A percentile compares a stretch with the other conserved stretches of the same genome.
These are phyloP conservation scores for Hansenula anomala DNA, from an alignment of 1,139 yeast genomes.

Conservation along the genomic window DNA sequence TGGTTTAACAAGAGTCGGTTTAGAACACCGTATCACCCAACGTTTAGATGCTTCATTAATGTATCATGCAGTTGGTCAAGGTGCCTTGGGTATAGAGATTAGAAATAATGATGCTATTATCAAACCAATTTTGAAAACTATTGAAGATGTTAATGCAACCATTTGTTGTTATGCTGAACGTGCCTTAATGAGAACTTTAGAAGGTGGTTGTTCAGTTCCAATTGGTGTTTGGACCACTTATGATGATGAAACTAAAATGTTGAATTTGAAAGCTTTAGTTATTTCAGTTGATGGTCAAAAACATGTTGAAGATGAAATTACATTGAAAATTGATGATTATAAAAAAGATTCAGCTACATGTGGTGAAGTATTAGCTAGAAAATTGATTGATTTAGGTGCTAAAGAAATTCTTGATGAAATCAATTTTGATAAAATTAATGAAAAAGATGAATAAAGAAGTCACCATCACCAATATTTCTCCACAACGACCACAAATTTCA, in stretches of 20 bases:
- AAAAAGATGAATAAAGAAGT: constrained; percentile 24
- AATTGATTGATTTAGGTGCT: constrained; percentile 73
- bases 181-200: constrained; percentile 77
- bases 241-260: constrained; percentile 36
- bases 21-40: constrained; percentile 65
- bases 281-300: constrained; percentile 80
- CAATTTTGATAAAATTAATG: constrained; percentile 57
- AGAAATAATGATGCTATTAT: constrained; percentile 61
- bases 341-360: constrained; percentile 63
- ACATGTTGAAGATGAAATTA: constrained; percentile 45
- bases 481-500: not conserved
- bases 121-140: constrained; percentile 51
- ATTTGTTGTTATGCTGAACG: constrained; percentile 89
- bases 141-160: constrained; percentile 66
- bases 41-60: constrained; percentile 74
- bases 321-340: constrained; percentile 21
- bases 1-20: constrained; percentile 71
- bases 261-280: constrained; percentile 65
- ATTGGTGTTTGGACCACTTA: constrained; percentile 78
- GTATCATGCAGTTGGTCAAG: constrained; percentile 98
- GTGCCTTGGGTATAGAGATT: constrained; percentile 91
- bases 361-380: constrained; percentile 68
- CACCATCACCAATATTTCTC: too few species aligned
- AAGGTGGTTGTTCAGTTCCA: constrained; percentile 98
- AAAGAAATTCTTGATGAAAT: constrained; percentile 76